Base-by-base conservation (phyloP, 257 asterid genomes). In the Rhazya stricta region DNA sequence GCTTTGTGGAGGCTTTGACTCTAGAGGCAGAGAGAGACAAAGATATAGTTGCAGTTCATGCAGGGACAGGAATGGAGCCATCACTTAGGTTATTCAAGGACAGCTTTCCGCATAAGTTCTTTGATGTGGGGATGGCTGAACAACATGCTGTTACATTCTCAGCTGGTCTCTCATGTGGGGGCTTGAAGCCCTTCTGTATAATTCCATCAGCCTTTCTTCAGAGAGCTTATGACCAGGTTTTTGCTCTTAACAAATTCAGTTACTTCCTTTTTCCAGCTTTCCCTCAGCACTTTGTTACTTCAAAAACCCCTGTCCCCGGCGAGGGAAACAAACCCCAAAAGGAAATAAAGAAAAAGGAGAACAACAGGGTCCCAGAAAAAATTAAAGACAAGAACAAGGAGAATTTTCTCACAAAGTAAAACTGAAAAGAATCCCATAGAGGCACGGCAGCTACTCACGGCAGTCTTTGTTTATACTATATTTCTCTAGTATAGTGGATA, bases 71-170 rank as follows among this genome's bases (percentile, higher is more conserved):
- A 61, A 89, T 91, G 91, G 98, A 93, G 74, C 82, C 94, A 23
- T 81, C 97, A 3, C 86, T 93, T 84, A 82, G 80, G 60, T 45
- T 79, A 50, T 83, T 91, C 80, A 88, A 91, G 83, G 75, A 79
- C 62, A 84, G 74, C 51, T 82, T 89, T 72, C 76, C 79, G 6
- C 93, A 91, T 82, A 88, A 73, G 74, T 93, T 88, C 78, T 93
- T 91, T 42, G 89, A 86, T 50, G 93, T 91, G 69, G 98, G 98
- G 79, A 91, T 93, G 96, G 98, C 97, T n/a, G 98, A 93, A 89
- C 98, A 93, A 78, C 98, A 93, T 67, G 98, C 98, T 5, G 97
- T 93, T 6, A 91, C 98, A 58, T 93, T 93, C 80, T 85, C 97
- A 16, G 97, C 98, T 34, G 98, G 98, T 71, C 84, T 93, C 15